Base-by-base conservation (phyloP, 352 stramenopile species). In the Phytophthora foliorum region DNA sequence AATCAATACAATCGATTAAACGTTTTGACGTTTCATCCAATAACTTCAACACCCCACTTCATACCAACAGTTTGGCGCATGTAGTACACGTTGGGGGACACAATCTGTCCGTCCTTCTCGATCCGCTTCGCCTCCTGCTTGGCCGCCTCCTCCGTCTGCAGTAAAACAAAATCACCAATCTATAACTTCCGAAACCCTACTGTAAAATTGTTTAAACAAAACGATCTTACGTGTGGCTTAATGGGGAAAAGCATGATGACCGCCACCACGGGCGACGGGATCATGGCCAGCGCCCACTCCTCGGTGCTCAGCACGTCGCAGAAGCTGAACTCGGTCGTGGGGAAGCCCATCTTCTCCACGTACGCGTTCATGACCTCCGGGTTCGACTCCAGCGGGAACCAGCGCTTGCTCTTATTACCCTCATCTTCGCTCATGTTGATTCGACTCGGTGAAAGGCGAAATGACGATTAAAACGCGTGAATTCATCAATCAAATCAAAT, bases 221-320 rank as follows among this genome's bases (percentile, higher is more conserved):
- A 17, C n/a, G 25, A 34, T 22, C 78, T 57, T 78, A 96, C 89
- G 31, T 89, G 86, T 3, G 86, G 69, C 67, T 97, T 98, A 69
- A 99, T 96, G 7, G 97, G 97, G 78, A 98, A 99, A 22, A 99
- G 87, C 82, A 99, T 96, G 55, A 99, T 72, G 46, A 99, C 94
- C 27, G 82, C 97, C 24, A 92, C 77, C 1, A 98, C 95, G 6
- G 97, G 97, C 57, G 86, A 80, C 19, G 95, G 91, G 54, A 99
- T 96, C 96, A 99, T 99, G 17, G 93, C 94, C 39, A 99, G 77
- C 17, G 97, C 97, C 97, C 97, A 99, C 49, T 98, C 93, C 70
- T 99, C 97, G 3, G 93, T 99, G 72, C 88, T 98, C 53, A 98
- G 92, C 36, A 99, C 93, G 81, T 99, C 97, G 44, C 84, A 91